Conservation (phyloP, 805 yeast genomes). For the Wickerhamomyces queroliae region DNA sequence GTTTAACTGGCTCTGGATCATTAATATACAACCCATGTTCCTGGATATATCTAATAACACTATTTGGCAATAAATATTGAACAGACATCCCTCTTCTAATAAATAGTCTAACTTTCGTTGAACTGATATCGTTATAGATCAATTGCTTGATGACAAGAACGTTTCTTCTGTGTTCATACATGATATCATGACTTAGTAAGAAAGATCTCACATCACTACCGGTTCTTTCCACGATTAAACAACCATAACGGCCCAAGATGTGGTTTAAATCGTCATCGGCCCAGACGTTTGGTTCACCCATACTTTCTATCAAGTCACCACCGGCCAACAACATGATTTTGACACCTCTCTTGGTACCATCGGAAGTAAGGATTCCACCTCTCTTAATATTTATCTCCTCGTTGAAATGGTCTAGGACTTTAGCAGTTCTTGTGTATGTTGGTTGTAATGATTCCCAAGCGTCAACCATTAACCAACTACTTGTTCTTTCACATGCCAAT, state of each 20-base stretch:
- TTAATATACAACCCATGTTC: constrained; percentile 82
- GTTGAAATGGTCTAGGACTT: constrained; percentile 93
- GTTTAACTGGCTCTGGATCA: constrained; percentile 92
- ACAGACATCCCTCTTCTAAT: constrained; percentile 95
- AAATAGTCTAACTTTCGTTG: constrained; percentile 90
- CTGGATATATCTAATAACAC: constrained; percentile 91
- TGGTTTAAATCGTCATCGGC: constrained; percentile 94
- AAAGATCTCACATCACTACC: constrained; percentile 94
- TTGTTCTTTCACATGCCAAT: constrained; percentile 93
- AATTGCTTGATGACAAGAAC: constrained; percentile 92
- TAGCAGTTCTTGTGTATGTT: constrained; percentile 86
- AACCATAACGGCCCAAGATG: constrained; percentile 92
- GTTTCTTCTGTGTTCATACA: constrained; percentile 94
- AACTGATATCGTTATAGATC: constrained; percentile 92
- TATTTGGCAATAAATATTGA: constrained; percentile 88
- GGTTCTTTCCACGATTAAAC: constrained; percentile 93
- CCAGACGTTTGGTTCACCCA: constrained; percentile 99
- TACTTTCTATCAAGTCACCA: constrained; percentile 93
- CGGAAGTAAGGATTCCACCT: constrained; percentile 67
- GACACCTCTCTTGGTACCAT: constrained; percentile 69
- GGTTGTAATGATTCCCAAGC: constrained; percentile 98
- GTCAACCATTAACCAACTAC: constrained; percentile 98
- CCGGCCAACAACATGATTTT: constrained; percentile 96
- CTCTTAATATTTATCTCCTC: constrained; percentile 88
- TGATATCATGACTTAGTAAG: constrained; percentile 87